These are phyloP conservation scores for Russula abietina DNA, from an alignment of 768 basidiomycete species.

Conservation along the genomic window DNA sequence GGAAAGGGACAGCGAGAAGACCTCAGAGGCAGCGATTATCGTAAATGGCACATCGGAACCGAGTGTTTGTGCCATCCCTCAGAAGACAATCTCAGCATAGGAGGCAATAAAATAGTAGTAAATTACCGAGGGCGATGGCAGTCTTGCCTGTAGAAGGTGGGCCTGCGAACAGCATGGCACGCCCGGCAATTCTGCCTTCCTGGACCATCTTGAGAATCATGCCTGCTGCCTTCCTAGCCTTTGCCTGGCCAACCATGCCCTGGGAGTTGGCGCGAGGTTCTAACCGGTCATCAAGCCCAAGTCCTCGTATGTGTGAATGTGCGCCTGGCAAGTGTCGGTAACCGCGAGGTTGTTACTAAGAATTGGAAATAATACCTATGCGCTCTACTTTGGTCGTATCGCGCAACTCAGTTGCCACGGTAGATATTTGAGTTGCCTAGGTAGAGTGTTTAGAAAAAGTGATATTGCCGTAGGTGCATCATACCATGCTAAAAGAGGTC, in stretches of 20 bases:
- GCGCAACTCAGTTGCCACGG: conserved; percentile 71
- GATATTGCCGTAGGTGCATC: background rate
- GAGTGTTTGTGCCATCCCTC: conserved; percentile 94
- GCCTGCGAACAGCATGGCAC: conserved; percentile 95
- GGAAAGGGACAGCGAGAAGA: conserved; percentile 96
- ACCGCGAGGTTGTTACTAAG: background rate
- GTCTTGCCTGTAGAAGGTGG: conserved; percentile 98
- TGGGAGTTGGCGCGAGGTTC: conserved; percentile 86
- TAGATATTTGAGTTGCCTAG: conserved; percentile 66
- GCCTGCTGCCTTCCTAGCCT: conserved; percentile 95
- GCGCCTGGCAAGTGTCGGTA: conserved; percentile 48
- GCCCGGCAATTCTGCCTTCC: conserved; percentile 90
- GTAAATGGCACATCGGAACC: conserved; percentile 96
- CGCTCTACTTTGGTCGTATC: conserved; percentile 93
- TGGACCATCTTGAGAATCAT: conserved; percentile 98
- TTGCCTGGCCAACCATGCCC: conserved; percentile 96
- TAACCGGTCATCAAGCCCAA: conserved; percentile 87
- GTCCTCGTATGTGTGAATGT: conserved; percentile 91
- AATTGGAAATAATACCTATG: conserved; percentile 50
- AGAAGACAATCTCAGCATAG: background rate
- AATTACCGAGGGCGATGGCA: conserved; percentile 89
- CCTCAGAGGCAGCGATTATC: conserved; percentile 95
- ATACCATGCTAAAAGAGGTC: conserved; percentile 29
- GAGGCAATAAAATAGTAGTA: background rate
- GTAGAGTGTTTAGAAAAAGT: background rate